phyloP scores from a whole-genome alignment of 2,329 filamentous ascomycete species.

The Chaetomiaceae sp. region DNA sequence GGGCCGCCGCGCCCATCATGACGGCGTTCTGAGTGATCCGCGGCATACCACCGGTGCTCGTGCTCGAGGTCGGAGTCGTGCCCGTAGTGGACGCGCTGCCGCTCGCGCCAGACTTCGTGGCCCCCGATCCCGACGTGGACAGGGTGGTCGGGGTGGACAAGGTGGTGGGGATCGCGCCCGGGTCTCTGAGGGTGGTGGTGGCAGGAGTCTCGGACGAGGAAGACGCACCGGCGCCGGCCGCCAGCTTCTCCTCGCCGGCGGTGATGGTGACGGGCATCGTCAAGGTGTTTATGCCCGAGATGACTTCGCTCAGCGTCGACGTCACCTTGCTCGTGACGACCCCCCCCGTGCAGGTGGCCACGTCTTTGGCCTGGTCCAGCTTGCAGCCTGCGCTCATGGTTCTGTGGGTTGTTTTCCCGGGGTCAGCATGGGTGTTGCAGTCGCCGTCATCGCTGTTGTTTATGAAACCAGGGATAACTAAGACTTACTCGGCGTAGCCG shows the following conservation, averaged over 20 bases:
- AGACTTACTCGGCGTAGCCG: conserved; percentile 1
- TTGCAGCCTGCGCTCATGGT: conserved; percentile 16
- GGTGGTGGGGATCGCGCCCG: not conserved
- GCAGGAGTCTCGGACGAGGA: not conserved
- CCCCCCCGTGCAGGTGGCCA: not conserved
- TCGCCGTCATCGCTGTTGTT: no score
- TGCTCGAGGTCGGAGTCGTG: not conserved
- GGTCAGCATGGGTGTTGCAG: no score
- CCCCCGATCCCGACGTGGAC: not conserved
- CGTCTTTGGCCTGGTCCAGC: conserved; percentile 7
- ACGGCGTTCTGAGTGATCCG: conserved; percentile 33
- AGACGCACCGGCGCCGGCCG: conserved; percentile 19
- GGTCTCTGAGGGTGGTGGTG: not conserved
- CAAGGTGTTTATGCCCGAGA: conserved; percentile 14
- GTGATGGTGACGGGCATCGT: conserved; percentile 19
- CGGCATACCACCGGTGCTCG: conserved; percentile 19
- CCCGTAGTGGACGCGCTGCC: not conserved
- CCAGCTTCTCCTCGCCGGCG: conserved; percentile 17
- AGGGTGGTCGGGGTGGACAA: not conserved
- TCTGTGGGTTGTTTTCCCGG: conserved; percentile 1
- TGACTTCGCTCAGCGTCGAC: not conserved
- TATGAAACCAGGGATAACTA: not conserved
- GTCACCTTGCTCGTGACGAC: not conserved
- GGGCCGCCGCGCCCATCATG: conserved; percentile 33
- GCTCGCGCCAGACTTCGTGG: not conserved